Percentiles rank a stretch among this genome's conserved stretches.
These are phyloP conservation scores for Malus hybrid DNA, from an alignment of 331 rosid genomes.

Conservation along the genomic window DNA sequence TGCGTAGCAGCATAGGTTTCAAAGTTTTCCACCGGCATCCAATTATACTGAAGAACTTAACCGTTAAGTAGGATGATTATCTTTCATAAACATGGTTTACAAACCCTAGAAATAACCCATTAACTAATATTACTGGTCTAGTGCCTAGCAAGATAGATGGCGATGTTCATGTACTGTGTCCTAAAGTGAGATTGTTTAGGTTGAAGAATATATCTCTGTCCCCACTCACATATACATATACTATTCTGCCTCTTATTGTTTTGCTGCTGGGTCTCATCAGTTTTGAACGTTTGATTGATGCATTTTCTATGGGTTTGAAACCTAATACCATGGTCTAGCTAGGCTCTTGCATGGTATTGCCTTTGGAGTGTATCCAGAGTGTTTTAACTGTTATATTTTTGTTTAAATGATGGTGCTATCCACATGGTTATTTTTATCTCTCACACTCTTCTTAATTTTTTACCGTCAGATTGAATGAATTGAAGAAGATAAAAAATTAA, in stretches of 20 bases:
- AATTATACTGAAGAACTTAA: background rate
- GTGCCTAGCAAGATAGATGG: background rate
- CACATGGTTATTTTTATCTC: accelerated
- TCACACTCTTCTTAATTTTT: no score
- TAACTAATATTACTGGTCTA: background rate
- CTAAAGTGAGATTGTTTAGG: no score
- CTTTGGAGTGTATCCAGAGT: no score
- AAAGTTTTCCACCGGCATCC: background rate
- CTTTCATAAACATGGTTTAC: background rate
- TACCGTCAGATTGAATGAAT: accelerated
- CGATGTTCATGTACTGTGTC: background rate
- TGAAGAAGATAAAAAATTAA: accelerated
- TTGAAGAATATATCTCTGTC: no score
- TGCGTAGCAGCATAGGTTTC: background rate
- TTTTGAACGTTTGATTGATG: background rate
- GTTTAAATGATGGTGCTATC: no score
- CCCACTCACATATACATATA: no score
- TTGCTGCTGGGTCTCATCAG: background rate
- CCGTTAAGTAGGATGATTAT: background rate
- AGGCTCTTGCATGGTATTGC: background rate
- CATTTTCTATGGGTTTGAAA: background rate
- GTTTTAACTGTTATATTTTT: no score
- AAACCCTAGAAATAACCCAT: background rate
- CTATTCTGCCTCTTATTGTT: background rate
- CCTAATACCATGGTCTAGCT: background rate